These are phyloP conservation scores for Solanum hybrid DNA, from an alignment of 305 asterid species.

Conservation along the genomic window DNA sequence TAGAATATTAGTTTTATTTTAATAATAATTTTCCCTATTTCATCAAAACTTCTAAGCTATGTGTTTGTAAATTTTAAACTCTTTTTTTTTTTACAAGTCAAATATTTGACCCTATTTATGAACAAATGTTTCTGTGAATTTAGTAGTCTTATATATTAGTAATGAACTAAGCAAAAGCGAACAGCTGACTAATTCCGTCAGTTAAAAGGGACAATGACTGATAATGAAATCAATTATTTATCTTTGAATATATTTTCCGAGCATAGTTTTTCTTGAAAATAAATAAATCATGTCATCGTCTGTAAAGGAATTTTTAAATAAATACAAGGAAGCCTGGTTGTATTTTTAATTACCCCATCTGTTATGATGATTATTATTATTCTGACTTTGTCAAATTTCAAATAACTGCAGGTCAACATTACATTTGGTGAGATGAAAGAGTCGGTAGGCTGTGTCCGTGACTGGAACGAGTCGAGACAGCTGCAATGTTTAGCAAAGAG, in stretches of 20 bases:
- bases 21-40: neutral
- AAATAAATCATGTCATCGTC: neutral
- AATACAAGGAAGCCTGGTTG: neutral
- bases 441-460: neutral
- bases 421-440: constrained; percentile 36
- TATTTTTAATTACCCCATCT: neutral
- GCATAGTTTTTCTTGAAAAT: neutral
- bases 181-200: neutral
- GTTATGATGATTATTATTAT: neutral
- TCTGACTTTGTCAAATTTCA: neutral
- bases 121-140: neutral
- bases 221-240: neutral
- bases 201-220: neutral
- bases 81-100: neutral
- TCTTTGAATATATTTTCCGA: neutral
- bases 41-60: neutral
- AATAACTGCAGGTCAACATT: constrained; percentile 26
- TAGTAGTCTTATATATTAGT: neutral
- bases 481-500: neutral
- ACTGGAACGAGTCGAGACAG: constrained; percentile 1
- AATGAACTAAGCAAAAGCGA: neutral
- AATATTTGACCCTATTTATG: neutral
- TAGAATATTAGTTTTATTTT: no score
- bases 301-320: neutral
- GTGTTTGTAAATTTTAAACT: neutral